Conservation (phyloP, 768 basidiomycete genomes). For the Kwoniella sp. region DNA sequence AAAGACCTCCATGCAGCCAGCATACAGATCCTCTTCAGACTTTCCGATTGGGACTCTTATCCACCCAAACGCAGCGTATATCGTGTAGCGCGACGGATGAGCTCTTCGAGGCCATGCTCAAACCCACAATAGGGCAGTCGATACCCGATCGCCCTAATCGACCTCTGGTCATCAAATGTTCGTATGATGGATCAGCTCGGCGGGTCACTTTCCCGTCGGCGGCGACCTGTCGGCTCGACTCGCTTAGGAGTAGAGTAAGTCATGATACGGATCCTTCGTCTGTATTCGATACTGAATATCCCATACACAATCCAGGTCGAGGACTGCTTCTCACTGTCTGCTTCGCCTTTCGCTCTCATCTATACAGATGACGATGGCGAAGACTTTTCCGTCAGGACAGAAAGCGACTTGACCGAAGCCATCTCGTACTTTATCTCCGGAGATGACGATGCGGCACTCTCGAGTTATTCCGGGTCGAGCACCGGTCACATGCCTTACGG, state of each 20-base stretch:
- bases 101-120: background rate
- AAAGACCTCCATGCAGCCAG: too few species aligned
- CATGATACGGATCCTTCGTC: background rate
- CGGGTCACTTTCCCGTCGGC: conserved; percentile 79
- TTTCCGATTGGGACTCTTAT: too few species aligned
- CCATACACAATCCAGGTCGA: conserved; percentile 67
- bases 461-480: conserved; percentile 67
- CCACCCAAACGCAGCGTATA: background rate
- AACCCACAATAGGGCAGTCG: background rate
- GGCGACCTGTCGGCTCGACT: conserved; percentile 73
- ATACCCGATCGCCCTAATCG: conserved; percentile 65
- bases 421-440: conserved; percentile 82
- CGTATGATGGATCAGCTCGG: conserved; percentile 72
- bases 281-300: too few species aligned
- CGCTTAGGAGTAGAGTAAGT: conserved; percentile 72
- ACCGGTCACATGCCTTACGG: background rate
- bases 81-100: background rate
- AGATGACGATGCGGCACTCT: conserved; percentile 69
- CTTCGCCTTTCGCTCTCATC: conserved; percentile 70
- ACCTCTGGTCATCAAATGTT: conserved; percentile 80
- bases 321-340: conserved; percentile 75
- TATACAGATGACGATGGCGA: conserved; percentile 86
- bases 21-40: too few species aligned
- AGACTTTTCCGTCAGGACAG: conserved; percentile 65
- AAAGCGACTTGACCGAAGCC: conserved; percentile 79